A percentile compares a stretch with the other conserved stretches of the same genome.
phyloP scores from a whole-genome alignment of 148 eudicot genomes.

The Persicaria tinctoria region DNA sequence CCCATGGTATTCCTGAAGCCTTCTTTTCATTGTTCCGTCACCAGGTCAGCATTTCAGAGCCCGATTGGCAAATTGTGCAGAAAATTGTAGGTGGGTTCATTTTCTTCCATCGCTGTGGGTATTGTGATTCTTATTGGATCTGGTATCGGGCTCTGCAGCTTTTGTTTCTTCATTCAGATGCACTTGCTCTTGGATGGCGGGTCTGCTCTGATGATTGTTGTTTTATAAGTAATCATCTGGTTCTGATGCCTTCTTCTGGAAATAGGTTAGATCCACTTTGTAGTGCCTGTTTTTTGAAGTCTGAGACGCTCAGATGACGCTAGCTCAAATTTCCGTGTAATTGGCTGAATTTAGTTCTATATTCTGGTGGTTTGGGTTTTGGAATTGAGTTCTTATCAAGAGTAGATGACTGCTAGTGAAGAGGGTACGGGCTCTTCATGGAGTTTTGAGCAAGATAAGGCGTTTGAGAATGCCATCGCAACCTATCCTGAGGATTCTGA shows the following conservation, averaged over 20 bases:
- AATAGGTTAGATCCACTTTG: not conserved
- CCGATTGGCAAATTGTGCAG: not conserved
- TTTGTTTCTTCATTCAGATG: not conserved
- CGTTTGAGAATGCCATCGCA: constrained; percentile 43
- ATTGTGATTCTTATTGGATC: not conserved
- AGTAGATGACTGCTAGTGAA: constrained; percentile 18
- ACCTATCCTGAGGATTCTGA: constrained; percentile 18
- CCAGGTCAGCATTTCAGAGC: not conserved
- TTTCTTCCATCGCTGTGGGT: not conserved
- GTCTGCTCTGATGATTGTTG: not conserved
- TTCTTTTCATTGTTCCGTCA: not conserved
- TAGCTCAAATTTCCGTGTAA: not conserved
- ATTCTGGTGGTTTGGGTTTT: not conserved
- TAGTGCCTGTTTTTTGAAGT: not conserved
- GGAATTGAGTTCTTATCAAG: not conserved
- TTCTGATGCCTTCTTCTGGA: not conserved
- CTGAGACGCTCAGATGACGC: not conserved
- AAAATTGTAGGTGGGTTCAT: not conserved
- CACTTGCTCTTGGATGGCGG: not conserved
- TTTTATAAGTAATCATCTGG: not conserved
- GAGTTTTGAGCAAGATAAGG: constrained; percentile 40
- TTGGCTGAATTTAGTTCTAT: not conserved
- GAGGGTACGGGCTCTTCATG: constrained; percentile 21
- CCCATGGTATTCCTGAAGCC: not conserved
- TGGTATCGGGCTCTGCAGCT: not conserved